Evolutionary conservation across 2,329 filamentous ascomycete species (phyloP).

Genomic region (Ceratocystis eucalypticola): DNA sequence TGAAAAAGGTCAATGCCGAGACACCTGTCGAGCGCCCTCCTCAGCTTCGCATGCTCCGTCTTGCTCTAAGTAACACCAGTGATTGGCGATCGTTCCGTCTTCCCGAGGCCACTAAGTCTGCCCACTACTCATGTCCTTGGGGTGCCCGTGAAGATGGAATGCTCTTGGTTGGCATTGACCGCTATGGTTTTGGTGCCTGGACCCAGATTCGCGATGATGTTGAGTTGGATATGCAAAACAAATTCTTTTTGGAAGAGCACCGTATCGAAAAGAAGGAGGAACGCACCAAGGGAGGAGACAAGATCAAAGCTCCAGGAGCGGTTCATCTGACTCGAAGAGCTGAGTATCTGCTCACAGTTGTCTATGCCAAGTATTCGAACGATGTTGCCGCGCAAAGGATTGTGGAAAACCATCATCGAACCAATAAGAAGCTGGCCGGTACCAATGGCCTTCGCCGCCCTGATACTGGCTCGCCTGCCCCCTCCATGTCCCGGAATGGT

Average conservation of each 20-base stretch:
- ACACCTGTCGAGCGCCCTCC: slow-evolving; percentile 83
- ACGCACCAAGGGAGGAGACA: slow-evolving; percentile 61
- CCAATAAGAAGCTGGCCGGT: slow-evolving; percentile 63
- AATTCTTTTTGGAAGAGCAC: slow-evolving; percentile 93
- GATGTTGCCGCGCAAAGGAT: slow-evolving; percentile 64
- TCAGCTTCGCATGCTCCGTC: slow-evolving; percentile 72
- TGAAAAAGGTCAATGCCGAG: slow-evolving; percentile 91
- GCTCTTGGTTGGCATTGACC: slow-evolving; percentile 84
- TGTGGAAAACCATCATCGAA: slow-evolving; percentile 86
- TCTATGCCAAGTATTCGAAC: slow-evolving; percentile 70
- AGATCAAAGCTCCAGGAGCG: slow-evolving; percentile 85
- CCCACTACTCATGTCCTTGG: slow-evolving; percentile 86
- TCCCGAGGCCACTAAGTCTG: slow-evolving; percentile 79
- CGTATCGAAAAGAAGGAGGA: slow-evolving; percentile 97
- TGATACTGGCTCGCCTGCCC: slow-evolving; percentile 58
- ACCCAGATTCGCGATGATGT: slow-evolving; percentile 81
- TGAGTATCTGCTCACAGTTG: slow-evolving; percentile 88
- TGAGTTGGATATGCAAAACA: slow-evolving; percentile 73
- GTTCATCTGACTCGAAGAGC: slow-evolving; percentile 90
- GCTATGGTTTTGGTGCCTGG: slow-evolving; percentile 94
- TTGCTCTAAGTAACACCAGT: slow-evolving; percentile 50
- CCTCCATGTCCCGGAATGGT: slow-evolving; percentile 32
- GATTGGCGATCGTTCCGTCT: slow-evolving; percentile 75
- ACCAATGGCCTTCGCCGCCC: slow-evolving; percentile 47
- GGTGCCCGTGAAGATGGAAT: slow-evolving; percentile 90